phyloP scores from a whole-genome alignment of 2,329 filamentous ascomycete species.

The Zasmidium angulare region DNA sequence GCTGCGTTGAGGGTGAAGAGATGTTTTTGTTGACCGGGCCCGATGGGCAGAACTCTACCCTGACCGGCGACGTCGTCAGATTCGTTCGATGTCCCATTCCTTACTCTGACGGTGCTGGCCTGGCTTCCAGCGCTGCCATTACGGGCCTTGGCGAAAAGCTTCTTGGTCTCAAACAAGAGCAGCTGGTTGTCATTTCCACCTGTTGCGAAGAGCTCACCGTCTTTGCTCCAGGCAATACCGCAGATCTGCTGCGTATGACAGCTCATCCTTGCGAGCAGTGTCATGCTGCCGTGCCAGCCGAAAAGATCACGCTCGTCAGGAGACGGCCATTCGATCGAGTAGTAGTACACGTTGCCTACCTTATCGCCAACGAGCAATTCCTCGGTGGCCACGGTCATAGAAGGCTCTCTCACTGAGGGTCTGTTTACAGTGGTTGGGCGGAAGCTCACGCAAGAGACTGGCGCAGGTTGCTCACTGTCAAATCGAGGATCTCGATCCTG shows the following conservation, averaged over 20 bases:
- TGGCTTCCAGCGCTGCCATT: constrained; percentile 5
- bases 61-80: constrained; percentile 26
- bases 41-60: constrained; percentile 30
- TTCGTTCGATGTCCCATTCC: constrained; percentile 8
- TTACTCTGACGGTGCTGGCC: constrained; percentile 17
- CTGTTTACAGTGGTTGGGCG: constrained; percentile 61
- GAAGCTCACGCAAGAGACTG: constrained; percentile 80
- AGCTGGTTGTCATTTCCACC: constrained; percentile 93
- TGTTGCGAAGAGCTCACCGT: constrained; percentile 76
- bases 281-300: constrained; percentile 76
- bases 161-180: constrained; percentile 71
- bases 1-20: constrained; percentile 79
- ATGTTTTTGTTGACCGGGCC: constrained; percentile 57
- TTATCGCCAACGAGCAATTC: constrained; percentile 88
- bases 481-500: constrained; percentile 71
- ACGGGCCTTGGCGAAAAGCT: constrained; percentile 43
- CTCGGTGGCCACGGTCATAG: constrained; percentile 64
- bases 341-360: constrained; percentile 78
- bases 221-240: constrained; percentile 81
- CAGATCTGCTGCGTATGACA: constrained; percentile 89
- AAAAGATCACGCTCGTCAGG: constrained; percentile 62
- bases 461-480: constrained; percentile 67
- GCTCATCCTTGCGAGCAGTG: constrained; percentile 71
- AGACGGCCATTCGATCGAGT: constrained; percentile 78
- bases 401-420: constrained; percentile 50